Conservation (phyloP, 2,329 filamentous ascomycete genomes). For the Colletotrichum tamarilloi region DNA sequence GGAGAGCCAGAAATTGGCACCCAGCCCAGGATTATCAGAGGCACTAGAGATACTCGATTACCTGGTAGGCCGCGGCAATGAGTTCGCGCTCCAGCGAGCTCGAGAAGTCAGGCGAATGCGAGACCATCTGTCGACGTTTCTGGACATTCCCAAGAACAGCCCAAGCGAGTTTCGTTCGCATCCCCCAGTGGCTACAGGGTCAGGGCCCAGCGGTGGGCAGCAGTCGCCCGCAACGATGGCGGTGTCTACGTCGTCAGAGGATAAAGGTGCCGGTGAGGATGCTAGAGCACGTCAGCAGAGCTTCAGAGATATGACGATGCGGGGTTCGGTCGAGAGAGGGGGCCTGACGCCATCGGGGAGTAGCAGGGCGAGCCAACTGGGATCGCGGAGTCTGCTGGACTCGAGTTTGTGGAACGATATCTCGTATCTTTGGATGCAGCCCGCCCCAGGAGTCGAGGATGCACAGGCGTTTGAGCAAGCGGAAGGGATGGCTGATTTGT, state of each 20-base stretch:
- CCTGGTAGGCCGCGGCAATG: conserved; percentile 42
- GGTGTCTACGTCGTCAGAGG: background rate
- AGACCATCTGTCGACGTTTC: conserved; percentile 15
- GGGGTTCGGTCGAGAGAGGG: background rate
- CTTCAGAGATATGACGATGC: background rate
- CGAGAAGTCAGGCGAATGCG: conserved; percentile 24
- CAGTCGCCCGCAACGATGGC: background rate
- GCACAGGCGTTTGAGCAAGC: background rate
- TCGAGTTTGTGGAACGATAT: conserved; percentile 32
- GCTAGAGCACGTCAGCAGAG: background rate
- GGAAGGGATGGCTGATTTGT: background rate
- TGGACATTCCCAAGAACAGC: conserved; percentile 27
- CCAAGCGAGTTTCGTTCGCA: background rate
- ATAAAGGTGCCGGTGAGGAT: background rate
- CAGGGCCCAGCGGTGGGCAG: background rate
- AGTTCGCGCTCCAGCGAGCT: conserved; percentile 36
- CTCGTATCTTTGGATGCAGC: conserved; percentile 26
- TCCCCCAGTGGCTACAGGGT: background rate
- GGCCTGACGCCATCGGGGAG: background rate
- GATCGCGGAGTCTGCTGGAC: conserved; percentile 23
- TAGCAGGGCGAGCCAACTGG: conserved; percentile 7
- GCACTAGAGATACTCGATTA: conserved; percentile 44
- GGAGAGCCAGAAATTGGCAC: conserved; percentile 39
- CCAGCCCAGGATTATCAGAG: conserved; percentile 40
- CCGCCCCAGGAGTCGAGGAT: background rate